Evolutionary conservation across 139 green algal species (phyloP).

Genomic region (Ulvella scutata): DNA sequence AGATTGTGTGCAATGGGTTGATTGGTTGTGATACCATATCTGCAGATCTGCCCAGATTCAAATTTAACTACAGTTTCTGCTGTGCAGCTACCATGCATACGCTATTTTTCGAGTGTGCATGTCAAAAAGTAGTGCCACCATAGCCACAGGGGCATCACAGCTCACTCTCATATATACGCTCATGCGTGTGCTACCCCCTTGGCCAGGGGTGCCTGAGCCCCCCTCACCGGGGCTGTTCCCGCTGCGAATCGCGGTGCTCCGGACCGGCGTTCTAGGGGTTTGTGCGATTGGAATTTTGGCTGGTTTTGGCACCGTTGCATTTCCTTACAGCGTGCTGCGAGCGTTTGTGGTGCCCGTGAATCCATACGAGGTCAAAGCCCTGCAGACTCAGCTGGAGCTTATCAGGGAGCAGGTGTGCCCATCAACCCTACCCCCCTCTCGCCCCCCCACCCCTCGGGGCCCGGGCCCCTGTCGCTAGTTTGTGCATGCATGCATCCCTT

Average conservation of each 20-base stretch:
- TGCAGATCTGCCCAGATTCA: too few species aligned
- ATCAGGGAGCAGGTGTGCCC: background rate
- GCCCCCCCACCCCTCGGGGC: background rate
- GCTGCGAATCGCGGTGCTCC: conserved; percentile 48
- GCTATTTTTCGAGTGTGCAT: background rate
- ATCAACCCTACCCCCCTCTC: background rate
- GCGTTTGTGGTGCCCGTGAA: conserved; percentile 75
- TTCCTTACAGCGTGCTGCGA: conserved; percentile 85
- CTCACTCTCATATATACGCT: background rate
- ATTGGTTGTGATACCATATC: too few species aligned
- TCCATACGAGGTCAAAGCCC: conserved; percentile 44
- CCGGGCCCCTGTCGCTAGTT: background rate
- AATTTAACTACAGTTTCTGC: too few species aligned
- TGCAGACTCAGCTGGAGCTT: conserved; percentile 64
- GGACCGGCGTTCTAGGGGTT: conserved; percentile 78
- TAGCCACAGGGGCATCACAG: background rate
- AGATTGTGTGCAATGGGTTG: too few species aligned
- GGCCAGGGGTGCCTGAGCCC: background rate
- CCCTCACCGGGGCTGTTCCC: background rate
- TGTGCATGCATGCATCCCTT: background rate
- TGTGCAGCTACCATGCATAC: background rate
- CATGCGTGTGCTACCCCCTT: background rate
- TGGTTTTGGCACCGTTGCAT: conserved; percentile 75
- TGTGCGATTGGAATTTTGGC: conserved; percentile 83
- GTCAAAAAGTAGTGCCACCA: background rate